Evolutionary conservation across 345 rosid species (phyloP), one percentile per base, ranked within the genome.

Genomic region (Eutrema yunnanense): DNA sequence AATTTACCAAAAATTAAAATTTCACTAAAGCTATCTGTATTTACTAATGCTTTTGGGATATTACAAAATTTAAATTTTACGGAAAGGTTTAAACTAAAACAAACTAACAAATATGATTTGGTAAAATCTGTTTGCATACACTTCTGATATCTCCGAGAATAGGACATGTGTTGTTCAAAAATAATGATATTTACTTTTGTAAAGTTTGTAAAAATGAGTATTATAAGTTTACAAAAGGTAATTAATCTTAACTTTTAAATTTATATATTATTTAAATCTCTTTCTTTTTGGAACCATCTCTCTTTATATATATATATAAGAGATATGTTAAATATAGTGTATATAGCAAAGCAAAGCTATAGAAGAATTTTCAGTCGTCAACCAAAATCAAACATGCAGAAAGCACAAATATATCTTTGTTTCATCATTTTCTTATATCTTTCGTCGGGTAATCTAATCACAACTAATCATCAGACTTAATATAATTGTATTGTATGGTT

Each of bases 381-480:
- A 46, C 22, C 13, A 32, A 55, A 34, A 36, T 34, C 48, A 69
- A 71, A 30, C 40, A 71, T 71, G 75, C 34, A 27, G 61, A 61
- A 60, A 49, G 42, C 52, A 61, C 61, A 71, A 0, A 50, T 14
- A 40, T 40, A 22, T 50, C 14, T 61, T 12, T 71, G 14, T 51
- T 61, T 61, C 53, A 62, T 71, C 66, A 70, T 59, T 32, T 47
- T 70, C 19, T 30, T 61, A 33, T 61, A 11, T 55, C 33, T 71
- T 13, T 61, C n/a, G 9, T 50, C 43, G 6, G 68, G 73, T 69
- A 56, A 44, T 27, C 26, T 47, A 2, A 14, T 14, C 46, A 42
- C 46, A 42, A 12, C 46, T 38, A 9, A 8, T 9, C 34, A 6
- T 4, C 34, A 32, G 0, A 32, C 34, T 32, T 27, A 12, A 6